Evolutionary conservation across 306 rosid species (phyloP).

Genomic region (Quercus mongolica): DNA sequence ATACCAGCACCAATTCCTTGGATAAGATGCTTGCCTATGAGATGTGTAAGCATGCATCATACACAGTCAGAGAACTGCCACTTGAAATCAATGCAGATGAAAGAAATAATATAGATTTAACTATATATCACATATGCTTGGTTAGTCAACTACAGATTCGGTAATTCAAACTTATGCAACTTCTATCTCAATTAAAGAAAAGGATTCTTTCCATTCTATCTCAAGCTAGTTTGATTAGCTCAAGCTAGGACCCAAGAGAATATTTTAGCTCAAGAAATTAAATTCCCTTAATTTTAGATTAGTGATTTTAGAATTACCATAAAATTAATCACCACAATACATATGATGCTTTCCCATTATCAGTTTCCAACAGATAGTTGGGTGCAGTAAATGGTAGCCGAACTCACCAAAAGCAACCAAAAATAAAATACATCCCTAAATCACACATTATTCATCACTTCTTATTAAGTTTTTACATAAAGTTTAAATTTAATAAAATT

Average conservation of each 20-base stretch:
- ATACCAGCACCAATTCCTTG: constrained; percentile 84
- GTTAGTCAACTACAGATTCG: constrained; percentile 14
- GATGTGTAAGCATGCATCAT: no score
- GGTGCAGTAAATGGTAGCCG: neutral
- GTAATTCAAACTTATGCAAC: constrained; percentile 28
- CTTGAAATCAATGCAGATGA: no score
- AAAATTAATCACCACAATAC: neutral
- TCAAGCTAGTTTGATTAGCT: neutral
- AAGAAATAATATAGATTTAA: no score
- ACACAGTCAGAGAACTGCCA: no score
- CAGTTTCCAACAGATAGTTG: neutral
- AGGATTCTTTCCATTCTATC: neutral
- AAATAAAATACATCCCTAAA: neutral
- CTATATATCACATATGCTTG: neutral
- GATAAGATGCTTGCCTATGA: constrained; percentile 68
- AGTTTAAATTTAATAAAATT: neutral
- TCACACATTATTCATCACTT: neutral
- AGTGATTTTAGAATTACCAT: neutral
- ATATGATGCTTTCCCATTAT: neutral
- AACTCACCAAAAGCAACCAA: neutral
- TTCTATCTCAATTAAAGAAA: constrained; percentile 4
- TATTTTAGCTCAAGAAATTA: neutral
- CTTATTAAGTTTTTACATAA: neutral
- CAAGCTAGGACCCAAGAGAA: neutral
- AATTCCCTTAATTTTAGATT: neutral